Evolutionary conservation across 371 early-diverging fungal genomes (phyloP).

Genomic region (Saksenaea vasiformis): DNA sequence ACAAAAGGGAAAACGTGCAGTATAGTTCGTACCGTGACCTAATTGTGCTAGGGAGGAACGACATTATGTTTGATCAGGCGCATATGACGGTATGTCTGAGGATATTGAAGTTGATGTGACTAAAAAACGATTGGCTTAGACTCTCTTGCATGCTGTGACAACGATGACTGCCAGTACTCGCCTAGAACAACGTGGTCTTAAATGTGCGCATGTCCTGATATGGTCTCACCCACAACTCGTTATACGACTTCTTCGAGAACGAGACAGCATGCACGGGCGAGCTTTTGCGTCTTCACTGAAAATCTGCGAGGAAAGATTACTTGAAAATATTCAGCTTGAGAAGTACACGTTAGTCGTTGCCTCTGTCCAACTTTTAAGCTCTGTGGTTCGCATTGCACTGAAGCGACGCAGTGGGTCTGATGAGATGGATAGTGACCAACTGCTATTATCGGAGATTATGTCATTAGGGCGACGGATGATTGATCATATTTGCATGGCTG

Average conservation of each 20-base stretch:
- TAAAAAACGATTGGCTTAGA: background rate
- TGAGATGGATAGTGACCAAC: constrained; percentile 21
- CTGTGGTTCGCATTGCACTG: constrained; percentile 15
- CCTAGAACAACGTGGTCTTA: background rate
- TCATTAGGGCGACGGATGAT: background rate
- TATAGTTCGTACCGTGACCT: constrained; percentile 35
- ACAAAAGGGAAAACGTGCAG: constrained; percentile 30
- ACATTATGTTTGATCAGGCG: constrained; percentile 30
- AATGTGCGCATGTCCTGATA: background rate
- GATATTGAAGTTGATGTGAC: background rate
- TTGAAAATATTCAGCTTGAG: constrained; percentile 1
- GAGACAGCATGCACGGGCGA: background rate
- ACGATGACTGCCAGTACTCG: background rate
- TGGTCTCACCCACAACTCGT: background rate
- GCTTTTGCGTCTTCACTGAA: constrained; percentile 8
- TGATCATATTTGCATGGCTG: background rate
- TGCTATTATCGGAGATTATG: background rate
- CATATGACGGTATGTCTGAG: constrained; percentile 25
- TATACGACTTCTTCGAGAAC: background rate
- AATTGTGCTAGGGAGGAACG: constrained; percentile 28
- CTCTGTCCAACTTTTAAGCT: constrained; percentile 18
- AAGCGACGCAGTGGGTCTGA: background rate
- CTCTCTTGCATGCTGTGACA: constrained; percentile 2
- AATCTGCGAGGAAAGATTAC: constrained; percentile 17
- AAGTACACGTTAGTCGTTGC: constrained; percentile 22